Percentiles rank a stretch among this genome's conserved stretches.
Evolutionary conservation across 192 early-diverging fungal species (phyloP).

Genomic region (Linnemannia zychae): DNA sequence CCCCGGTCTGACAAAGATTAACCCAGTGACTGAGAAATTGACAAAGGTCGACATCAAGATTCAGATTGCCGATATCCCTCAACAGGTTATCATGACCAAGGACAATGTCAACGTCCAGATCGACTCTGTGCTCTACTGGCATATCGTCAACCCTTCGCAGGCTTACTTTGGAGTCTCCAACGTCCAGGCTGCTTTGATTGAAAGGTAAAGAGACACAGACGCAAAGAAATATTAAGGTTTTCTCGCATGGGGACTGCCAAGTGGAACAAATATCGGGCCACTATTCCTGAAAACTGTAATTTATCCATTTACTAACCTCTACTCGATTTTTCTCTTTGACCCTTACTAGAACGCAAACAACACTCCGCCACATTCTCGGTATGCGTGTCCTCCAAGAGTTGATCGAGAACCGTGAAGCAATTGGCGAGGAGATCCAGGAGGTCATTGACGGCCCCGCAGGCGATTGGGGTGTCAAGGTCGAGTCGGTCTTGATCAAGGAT

Average conservation of each 20-base stretch:
- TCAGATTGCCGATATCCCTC: conserved; percentile 63
- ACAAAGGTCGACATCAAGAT: conserved; percentile 59
- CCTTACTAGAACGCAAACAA: conserved; percentile 81
- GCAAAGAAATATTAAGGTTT: not conserved
- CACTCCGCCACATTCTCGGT: conserved; percentile 87
- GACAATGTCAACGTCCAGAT: conserved; percentile 89
- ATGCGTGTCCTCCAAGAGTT: conserved; percentile 86
- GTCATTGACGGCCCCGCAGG: conserved; percentile 86
- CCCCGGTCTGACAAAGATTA: conserved; percentile 66
- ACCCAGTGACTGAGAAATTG: conserved; percentile 59
- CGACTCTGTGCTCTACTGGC: conserved; percentile 89
- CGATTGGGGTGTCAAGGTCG: conserved; percentile 84
- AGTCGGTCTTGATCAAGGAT: conserved; percentile 91
- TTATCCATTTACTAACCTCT: not conserved
- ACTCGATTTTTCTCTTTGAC: not conserved
- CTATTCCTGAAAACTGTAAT: not conserved
- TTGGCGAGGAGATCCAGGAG: conserved; percentile 87
- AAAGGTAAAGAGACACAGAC: conserved; percentile 65
- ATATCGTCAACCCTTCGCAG: conserved; percentile 81
- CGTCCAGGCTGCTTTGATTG: conserved; percentile 83
- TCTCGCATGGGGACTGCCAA: not conserved
- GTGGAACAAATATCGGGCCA: not conserved
- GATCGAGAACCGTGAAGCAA: conserved; percentile 90
- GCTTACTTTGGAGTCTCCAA: conserved; percentile 81
- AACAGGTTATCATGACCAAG: conserved; percentile 85